A percentile compares a stretch with the other conserved stretches of the same genome.
These are phyloP conservation scores for Grifola frondosa DNA, from an alignment of 1,284 basidiomycete species.

Conservation along the genomic window DNA sequence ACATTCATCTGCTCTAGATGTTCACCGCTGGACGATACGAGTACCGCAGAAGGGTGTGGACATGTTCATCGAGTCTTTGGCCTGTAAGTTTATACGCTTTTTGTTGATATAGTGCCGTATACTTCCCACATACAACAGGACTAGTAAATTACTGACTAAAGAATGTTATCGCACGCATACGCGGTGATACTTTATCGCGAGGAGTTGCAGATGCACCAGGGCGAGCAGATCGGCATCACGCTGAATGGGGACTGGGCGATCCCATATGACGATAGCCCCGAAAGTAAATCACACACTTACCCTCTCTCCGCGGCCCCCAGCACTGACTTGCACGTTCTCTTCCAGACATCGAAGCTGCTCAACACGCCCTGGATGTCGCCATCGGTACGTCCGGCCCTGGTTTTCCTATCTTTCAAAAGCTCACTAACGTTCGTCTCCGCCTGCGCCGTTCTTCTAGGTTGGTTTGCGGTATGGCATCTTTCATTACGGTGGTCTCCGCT, in stretches of 20 bases:
- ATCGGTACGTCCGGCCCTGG: conserved; percentile 46
- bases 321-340: conserved; percentile 8
- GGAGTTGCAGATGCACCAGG: conserved; percentile 53
- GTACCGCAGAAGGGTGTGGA: conserved; percentile 98
- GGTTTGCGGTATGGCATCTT: conserved; percentile 56
- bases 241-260: conserved; percentile 72
- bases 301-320: background rate
- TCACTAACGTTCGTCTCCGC: no score
- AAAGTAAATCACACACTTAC: conserved; percentile 46
- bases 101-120: no score
- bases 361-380: conserved; percentile 63
- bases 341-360: conserved; percentile 61
- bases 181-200: conserved; percentile 65
- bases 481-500: no score
- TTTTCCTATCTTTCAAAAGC: conserved; percentile 4
- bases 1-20: conserved; percentile 48
- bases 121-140: no score
- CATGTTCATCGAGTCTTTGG: conserved; percentile 98
- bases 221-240: conserved; percentile 72
- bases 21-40: conserved; percentile 99
- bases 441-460: conserved; percentile 46
- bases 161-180: conserved; percentile 69
- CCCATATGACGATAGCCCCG: conserved; percentile 63
- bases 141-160: no score
- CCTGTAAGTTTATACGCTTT: conserved; percentile 56